Evolutionary conservation across 495 filamentous ascomycete species (phyloP).

Genomic region (Xylaria castorea): DNA sequence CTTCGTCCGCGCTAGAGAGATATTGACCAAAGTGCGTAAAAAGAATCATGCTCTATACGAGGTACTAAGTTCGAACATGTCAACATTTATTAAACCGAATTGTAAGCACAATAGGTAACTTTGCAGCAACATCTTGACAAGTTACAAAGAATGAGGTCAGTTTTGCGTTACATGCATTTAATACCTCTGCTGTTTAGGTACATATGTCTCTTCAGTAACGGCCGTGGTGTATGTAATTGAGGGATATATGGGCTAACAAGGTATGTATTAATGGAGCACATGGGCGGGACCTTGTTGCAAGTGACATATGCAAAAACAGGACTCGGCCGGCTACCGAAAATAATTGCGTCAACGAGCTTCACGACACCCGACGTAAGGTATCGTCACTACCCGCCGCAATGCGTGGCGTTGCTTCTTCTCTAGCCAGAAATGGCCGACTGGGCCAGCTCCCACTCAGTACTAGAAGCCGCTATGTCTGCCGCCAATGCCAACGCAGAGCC

Average conservation of each 20-base stretch:
- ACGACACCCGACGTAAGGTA: slow-evolving; percentile 1
- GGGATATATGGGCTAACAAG: neutral
- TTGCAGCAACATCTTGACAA: neutral
- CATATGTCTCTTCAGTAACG: too few species aligned
- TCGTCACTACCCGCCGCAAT: slow-evolving; percentile 22
- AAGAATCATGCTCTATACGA: neutral
- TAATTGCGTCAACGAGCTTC: slow-evolving; percentile 32
- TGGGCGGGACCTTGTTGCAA: neutral
- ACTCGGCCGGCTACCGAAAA: neutral
- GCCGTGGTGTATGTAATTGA: neutral
- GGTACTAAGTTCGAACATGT: neutral
- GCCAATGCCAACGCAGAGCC: slow-evolving; percentile 58
- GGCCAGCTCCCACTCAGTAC: slow-evolving; percentile 24
- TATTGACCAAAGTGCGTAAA: neutral
- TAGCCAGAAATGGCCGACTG: slow-evolving; percentile 31
- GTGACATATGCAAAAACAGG: neutral
- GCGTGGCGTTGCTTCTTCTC: slow-evolving; percentile 40
- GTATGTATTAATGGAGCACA: neutral
- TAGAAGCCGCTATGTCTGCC: slow-evolving; percentile 45
- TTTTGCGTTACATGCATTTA: neutral
- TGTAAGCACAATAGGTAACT: too few species aligned
- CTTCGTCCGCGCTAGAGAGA: neutral
- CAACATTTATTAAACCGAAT: neutral
- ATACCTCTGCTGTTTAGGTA: too few species aligned
- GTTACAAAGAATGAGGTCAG: neutral